Conservation (phyloP, 495 filamentous ascomycete species). For the Aspergillus indologenus region DNA sequence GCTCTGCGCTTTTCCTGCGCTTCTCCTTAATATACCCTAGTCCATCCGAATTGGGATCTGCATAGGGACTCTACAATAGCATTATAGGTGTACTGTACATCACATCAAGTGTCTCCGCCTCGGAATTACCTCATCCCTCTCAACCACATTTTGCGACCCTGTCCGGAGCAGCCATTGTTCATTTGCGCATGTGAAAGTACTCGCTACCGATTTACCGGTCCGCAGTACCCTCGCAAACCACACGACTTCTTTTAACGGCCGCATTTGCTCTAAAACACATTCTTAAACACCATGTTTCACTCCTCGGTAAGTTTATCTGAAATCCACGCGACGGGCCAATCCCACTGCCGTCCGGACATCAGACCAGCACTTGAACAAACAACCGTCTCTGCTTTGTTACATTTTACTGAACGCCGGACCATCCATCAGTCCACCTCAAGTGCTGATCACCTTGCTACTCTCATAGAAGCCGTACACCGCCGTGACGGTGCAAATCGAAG, state of each 20-base stretch:
- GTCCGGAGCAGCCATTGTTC: not conserved
- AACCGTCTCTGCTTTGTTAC: not conserved
- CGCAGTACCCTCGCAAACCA: not conserved
- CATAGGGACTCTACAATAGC: not conserved
- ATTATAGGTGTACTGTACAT: not conserved
- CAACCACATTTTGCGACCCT: not conserved
- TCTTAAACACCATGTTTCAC: constrained; percentile 35
- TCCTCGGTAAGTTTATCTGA: constrained; percentile 32
- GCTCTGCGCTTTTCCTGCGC: constrained; percentile 3
- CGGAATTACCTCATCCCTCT: not conserved
- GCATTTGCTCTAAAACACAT: not conserved
- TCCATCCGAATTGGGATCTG: not conserved
- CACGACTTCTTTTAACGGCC: not conserved
- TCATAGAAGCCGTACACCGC: constrained; percentile 85
- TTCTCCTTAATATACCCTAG: not conserved
- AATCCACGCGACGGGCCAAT: not conserved
- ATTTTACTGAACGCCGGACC: not conserved
- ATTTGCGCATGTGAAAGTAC: not conserved
- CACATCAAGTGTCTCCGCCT: not conserved
- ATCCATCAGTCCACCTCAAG: not conserved
- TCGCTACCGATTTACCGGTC: not conserved
- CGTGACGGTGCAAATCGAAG: constrained; percentile 90
- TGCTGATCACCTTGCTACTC: not conserved
- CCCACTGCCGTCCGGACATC: not conserved
- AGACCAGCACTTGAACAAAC: not conserved